Evolutionary conservation across 306 rosid genomes (phyloP).

Genomic region (Trichosanthes truncata): DNA sequence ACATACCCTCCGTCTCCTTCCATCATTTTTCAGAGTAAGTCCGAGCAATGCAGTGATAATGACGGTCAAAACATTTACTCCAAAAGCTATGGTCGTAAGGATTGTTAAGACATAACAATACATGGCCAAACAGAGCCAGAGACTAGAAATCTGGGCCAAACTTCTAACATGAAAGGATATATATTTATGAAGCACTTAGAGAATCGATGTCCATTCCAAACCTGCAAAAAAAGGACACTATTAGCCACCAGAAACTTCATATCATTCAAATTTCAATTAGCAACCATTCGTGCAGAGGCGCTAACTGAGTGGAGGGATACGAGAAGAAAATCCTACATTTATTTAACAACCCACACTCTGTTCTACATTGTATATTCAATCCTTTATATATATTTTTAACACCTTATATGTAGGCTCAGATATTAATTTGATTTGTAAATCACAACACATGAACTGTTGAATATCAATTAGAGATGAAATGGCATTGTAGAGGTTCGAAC

Average conservation of each 20-base stretch:
- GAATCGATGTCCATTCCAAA: slow-evolving; percentile 56
- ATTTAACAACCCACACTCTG: not conserved
- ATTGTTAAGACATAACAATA: slow-evolving; percentile 42
- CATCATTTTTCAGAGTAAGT: slow-evolving; percentile 23
- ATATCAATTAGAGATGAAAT: no score
- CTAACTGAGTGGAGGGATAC: not conserved
- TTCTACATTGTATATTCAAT: not conserved
- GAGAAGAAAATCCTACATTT: not conserved
- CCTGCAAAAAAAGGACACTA: slow-evolving; percentile 32
- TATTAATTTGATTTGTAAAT: not conserved
- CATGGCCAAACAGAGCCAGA: not conserved
- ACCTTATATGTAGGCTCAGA: not conserved
- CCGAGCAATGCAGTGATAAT: slow-evolving; percentile 35
- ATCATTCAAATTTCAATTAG: not conserved
- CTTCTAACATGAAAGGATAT: slow-evolving; percentile 55
- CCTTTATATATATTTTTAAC: not conserved
- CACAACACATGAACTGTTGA: not conserved
- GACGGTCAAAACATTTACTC: slow-evolving; percentile 52
- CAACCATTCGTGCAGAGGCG: not conserved
- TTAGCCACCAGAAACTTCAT: slow-evolving; percentile 9
- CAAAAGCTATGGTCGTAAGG: slow-evolving; percentile 57
- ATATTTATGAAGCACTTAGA: slow-evolving; percentile 61
- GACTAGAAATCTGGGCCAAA: slow-evolving; percentile 9
- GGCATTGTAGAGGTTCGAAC: not conserved
- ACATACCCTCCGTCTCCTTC: slow-evolving; percentile 35